Percentiles rank a stretch among this genome's conserved stretches.
These are phyloP conservation scores for Pseudogymnoascus sp. DNA, from an alignment of 2,329 filamentous ascomycete genomes.

Conservation along the genomic window DNA sequence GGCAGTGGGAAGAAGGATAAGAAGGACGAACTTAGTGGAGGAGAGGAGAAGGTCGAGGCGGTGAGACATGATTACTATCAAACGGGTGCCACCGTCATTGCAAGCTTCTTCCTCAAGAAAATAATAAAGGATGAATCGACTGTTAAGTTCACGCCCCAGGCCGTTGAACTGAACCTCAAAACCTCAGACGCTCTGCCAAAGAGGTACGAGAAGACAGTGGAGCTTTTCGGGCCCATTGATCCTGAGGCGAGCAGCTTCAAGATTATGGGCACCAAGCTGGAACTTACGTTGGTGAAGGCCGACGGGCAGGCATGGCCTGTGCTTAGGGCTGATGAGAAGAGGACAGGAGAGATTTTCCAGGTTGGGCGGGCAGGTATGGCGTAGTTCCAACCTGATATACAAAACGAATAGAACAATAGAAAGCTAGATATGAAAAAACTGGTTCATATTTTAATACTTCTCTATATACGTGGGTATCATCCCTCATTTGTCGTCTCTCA, in stretches of 20 bases:
- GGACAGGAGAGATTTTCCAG: conserved; percentile 77
- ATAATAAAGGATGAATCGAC: conserved; percentile 75
- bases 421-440: neutral
- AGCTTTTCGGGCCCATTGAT: conserved; percentile 71
- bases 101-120: conserved; percentile 93
- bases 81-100: conserved; percentile 75
- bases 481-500: neutral
- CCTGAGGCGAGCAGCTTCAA: conserved; percentile 53
- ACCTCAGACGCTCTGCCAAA: conserved; percentile 70
- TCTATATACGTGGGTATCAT: conserved; percentile 3
- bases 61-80: conserved; percentile 93
- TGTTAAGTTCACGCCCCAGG: conserved; percentile 56
- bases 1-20: conserved; percentile 56
- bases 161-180: conserved; percentile 70
- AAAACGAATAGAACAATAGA: neutral
- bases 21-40: conserved; percentile 28
- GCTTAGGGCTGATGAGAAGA: conserved; percentile 55
- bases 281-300: conserved; percentile 56
- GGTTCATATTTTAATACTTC: neutral
- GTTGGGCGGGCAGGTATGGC: conserved; percentile 64
- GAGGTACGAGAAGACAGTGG: conserved; percentile 66
- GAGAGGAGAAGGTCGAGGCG: conserved; percentile 69
- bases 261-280: conserved; percentile 64
- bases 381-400: neutral
- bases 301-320: conserved; percentile 61